phyloP scores from a whole-genome alignment of 345 rosid genomes.

The Salix dunnii region DNA sequence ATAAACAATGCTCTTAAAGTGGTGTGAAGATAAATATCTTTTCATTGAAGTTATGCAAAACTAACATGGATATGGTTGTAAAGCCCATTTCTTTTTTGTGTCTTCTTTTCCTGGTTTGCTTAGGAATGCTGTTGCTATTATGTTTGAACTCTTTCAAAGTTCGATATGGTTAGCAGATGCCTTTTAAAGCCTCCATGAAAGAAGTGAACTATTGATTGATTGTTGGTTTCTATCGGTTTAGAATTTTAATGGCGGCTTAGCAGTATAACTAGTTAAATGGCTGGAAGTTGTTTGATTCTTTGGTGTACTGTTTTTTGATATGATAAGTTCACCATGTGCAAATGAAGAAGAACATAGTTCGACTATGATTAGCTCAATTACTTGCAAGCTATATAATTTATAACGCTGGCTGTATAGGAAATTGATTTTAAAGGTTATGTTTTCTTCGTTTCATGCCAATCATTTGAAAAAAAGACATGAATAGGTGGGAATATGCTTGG shows the following conservation, averaged over 20 bases:
- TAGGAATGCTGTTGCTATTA: neutral
- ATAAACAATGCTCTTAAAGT: too few relatives aligned
- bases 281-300: neutral
- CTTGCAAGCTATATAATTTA: neutral
- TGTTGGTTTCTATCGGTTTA: neutral
- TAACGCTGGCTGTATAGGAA: neutral
- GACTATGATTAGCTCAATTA: neutral
- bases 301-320: neutral
- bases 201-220: neutral
- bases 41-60: neutral
- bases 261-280: neutral
- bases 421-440: neutral
- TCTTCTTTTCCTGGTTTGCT: neutral
- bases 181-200: neutral
- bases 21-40: neutral
- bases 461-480: neutral
- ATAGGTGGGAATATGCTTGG: neutral
- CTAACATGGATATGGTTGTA: neutral
- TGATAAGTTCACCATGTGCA: neutral
- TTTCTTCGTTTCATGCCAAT: neutral
- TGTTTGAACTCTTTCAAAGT: neutral
- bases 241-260: neutral
- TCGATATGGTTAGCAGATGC: neutral
- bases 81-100: neutral
- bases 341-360: neutral